These are phyloP conservation scores for Chenopodium berlandieri DNA, from an alignment of 148 eudicot genomes.

Conservation along the genomic window DNA sequence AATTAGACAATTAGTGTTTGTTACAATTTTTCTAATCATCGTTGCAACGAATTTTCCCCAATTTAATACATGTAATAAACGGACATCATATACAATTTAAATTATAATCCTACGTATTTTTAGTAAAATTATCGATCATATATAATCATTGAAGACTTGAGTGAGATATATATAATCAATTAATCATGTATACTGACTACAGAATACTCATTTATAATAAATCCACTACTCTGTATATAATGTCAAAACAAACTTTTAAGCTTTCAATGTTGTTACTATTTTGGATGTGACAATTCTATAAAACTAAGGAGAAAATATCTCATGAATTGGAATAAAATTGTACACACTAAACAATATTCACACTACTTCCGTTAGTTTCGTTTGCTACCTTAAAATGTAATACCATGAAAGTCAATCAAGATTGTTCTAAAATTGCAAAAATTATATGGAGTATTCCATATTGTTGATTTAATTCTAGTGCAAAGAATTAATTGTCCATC, in stretches of 20 bases:
- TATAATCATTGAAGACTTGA: neutral
- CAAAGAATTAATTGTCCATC: too few relatives aligned
- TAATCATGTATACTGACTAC: too few relatives aligned
- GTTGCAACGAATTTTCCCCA: too few relatives aligned
- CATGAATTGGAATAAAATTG: neutral
- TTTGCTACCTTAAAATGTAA: neutral
- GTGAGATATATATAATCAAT: neutral
- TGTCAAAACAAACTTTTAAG: slow-evolving; percentile 11
- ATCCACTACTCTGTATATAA: too few relatives aligned
- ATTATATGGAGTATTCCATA: neutral
- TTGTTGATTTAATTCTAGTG: too few relatives aligned
- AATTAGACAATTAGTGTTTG: too few relatives aligned
- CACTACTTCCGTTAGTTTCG: neutral
- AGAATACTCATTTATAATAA: too few relatives aligned
- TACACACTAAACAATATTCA: neutral
- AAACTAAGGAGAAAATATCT: neutral
- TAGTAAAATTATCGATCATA: too few relatives aligned
- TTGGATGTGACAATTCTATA: neutral
- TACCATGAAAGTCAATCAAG: neutral
- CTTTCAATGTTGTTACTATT: slow-evolving; percentile 1
- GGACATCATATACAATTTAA: too few relatives aligned
- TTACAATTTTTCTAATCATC: too few relatives aligned
- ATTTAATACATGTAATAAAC: too few relatives aligned
- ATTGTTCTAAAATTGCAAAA: neutral
- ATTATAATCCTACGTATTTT: too few relatives aligned